Percentiles rank a stretch among this genome's conserved stretches.
Evolutionary conservation across 495 filamentous ascomycete species (phyloP).

Genomic region (Pyronema omphalodes): DNA sequence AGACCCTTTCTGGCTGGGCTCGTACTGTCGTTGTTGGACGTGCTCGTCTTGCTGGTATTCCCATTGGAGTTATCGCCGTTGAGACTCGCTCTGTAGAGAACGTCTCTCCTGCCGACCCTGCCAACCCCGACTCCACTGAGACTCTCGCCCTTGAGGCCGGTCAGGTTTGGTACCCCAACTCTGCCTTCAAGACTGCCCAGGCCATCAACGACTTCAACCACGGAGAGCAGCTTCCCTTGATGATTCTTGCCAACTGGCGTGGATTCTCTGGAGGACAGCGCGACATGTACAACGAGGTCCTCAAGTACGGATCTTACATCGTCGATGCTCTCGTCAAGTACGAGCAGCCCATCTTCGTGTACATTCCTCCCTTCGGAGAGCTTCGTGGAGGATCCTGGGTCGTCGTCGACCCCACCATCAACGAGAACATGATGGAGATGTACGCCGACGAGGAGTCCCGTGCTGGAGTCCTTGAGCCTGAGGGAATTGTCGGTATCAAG

Average conservation of each 20-base stretch:
- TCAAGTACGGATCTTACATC: conserved; percentile 98
- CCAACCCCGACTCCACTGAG: conserved; percentile 95
- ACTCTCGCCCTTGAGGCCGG: conserved; percentile 84
- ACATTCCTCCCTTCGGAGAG: conserved; percentile 92
- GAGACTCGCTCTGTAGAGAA: conserved; percentile 94
- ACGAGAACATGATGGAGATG: conserved; percentile 95
- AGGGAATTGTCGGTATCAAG: conserved; percentile 97
- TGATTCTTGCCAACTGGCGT: conserved; percentile 99
- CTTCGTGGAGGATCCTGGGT: conserved; percentile 99
- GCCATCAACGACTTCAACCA: conserved; percentile 98
- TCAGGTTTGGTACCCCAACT: conserved; percentile 99
- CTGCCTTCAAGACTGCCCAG: conserved; percentile 96
- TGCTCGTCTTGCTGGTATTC: conserved; percentile 91
- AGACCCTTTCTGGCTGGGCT: conserved; percentile 92
- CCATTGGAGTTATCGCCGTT: conserved; percentile 94
- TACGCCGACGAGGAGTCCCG: conserved; percentile 93
- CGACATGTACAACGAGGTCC: conserved; percentile 99
- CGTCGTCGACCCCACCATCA: conserved; percentile 95
- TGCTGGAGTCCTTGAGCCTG: conserved; percentile 91
- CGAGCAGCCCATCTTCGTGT: conserved; percentile 95
- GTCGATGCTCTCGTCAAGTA: conserved; percentile 96
- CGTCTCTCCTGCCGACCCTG: conserved; percentile 90
- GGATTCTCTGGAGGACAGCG: conserved; percentile 98
- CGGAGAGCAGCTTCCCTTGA: conserved; percentile 90
- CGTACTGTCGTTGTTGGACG: conserved; percentile 91